Conservation (phyloP, 768 basidiomycete genomes). For the Suillus alpinus region DNA sequence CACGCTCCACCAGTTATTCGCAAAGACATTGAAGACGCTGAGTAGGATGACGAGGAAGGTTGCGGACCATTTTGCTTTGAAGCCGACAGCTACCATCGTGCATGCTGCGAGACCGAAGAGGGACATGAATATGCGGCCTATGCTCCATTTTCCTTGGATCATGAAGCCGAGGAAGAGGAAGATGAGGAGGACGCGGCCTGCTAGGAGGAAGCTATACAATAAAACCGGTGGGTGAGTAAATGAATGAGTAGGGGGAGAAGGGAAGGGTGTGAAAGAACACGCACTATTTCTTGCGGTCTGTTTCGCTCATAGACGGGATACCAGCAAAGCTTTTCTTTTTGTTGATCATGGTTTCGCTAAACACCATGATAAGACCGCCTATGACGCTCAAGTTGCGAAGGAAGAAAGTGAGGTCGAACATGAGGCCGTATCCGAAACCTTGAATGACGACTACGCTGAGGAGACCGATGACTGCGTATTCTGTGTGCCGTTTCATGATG, state of each 20-base stretch:
- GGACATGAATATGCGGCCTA: constrained; percentile 83
- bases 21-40: constrained; percentile 94
- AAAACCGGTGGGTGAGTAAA: background rate
- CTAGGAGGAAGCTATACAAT: constrained; percentile 81
- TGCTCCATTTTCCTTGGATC: constrained; percentile 87
- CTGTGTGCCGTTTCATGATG: constrained; percentile 83
- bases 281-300: constrained; percentile 97
- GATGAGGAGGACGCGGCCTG: constrained; percentile 94
- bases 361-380: constrained; percentile 98
- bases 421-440: constrained; percentile 97
- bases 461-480: constrained; percentile 87
- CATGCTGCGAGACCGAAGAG: constrained; percentile 90
- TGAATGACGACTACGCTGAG: constrained; percentile 90
- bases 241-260: background rate
- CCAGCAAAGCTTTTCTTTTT: constrained; percentile 89
- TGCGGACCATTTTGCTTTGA: constrained; percentile 99
- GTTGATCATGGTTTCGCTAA: constrained; percentile 91
- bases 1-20: constrained; percentile 98
- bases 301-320: constrained; percentile 86
- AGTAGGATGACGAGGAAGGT: constrained; percentile 90
- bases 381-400: constrained; percentile 97
- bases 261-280: constrained; percentile 23
- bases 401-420: constrained; percentile 99
- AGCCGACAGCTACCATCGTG: constrained; percentile 94
- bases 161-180: constrained; percentile 99